These are phyloP conservation scores for Aspergillus fischeri DNA, from an alignment of 2,329 filamentous ascomycete species.

Conservation along the genomic window DNA sequence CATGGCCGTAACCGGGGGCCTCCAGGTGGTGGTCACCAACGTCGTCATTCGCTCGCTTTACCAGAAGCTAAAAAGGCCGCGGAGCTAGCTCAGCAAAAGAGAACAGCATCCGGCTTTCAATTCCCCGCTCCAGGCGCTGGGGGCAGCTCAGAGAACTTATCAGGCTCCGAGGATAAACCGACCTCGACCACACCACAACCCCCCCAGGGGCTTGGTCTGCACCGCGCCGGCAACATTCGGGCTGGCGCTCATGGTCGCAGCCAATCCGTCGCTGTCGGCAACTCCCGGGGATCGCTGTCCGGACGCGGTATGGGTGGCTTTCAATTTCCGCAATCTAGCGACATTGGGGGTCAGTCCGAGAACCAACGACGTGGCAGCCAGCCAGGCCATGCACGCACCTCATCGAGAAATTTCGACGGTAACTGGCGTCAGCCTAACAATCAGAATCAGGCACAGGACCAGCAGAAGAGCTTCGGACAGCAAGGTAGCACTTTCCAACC, in stretches of 20 bases:
- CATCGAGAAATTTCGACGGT: conserved; percentile 91
- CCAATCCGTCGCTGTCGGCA: conserved; percentile 51
- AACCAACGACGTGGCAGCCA: conserved; percentile 72
- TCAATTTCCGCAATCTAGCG: conserved; percentile 59
- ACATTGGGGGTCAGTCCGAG: conserved; percentile 54
- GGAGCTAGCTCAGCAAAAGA: conserved; percentile 92
- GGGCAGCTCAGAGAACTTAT: conserved; percentile 50
- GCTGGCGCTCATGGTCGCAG: conserved; percentile 59
- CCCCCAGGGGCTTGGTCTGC: conserved; percentile 60
- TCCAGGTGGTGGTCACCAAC: conserved; percentile 73
- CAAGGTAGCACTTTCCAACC: conserved; percentile 78
- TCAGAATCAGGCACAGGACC: conserved; percentile 44
- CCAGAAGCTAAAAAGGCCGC: conserved; percentile 97
- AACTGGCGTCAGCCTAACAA: conserved; percentile 88
- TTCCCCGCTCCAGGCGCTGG: conserved; percentile 75
- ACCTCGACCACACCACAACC: conserved; percentile 44
- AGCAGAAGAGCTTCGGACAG: conserved; percentile 61
- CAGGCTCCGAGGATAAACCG: conserved; percentile 50
- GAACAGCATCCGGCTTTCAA: conserved; percentile 89
- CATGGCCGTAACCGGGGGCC: conserved; percentile 70
- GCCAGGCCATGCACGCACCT: conserved; percentile 70
- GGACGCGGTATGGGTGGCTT: conserved; percentile 67
- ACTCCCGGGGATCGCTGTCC: conserved; percentile 61
- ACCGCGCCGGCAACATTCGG: conserved; percentile 80
- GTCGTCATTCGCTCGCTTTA: conserved; percentile 89